These are phyloP conservation scores for Chlorophyllum brunneum DNA, from an alignment of 768 basidiomycete species.

Conservation along the genomic window DNA sequence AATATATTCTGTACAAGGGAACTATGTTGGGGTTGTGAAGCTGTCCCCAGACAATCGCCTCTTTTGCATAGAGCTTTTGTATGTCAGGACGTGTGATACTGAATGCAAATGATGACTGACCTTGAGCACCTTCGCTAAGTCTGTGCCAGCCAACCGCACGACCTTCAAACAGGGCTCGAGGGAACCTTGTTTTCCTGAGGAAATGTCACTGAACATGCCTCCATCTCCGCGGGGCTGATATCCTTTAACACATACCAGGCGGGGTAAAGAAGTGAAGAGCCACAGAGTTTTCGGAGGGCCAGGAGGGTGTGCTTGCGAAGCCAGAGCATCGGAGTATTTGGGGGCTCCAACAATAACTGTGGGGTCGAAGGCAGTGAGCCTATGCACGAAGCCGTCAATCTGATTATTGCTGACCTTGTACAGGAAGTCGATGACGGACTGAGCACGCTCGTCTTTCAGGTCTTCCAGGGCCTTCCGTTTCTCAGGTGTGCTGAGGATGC, in stretches of 20 bases:
- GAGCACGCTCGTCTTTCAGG: too few species aligned
- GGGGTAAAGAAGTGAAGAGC: constrained; percentile 24
- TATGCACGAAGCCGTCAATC: too few species aligned
- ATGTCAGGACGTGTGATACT: constrained; percentile 17
- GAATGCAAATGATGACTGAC: constrained; percentile 16
- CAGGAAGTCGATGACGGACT: too few species aligned
- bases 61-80: not conserved
- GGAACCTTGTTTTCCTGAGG: constrained; percentile 17
- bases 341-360: too few species aligned
- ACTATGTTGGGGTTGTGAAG: constrained; percentile 3
- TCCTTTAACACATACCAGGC: constrained; percentile 19
- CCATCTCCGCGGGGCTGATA: constrained; percentile 13
- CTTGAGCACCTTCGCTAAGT: constrained; percentile 17
- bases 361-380: too few species aligned
- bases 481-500: too few species aligned
- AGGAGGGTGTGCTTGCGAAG: not conserved
- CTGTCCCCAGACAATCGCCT: constrained; percentile 7
- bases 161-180: constrained; percentile 21
- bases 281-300: constrained; percentile 15
- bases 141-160: constrained; percentile 16
- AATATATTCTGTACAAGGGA: constrained; percentile 9
- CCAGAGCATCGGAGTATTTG: too few species aligned
- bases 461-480: too few species aligned
- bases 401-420: too few species aligned
- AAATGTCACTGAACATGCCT: constrained; percentile 27